phyloP scores from a whole-genome alignment of 495 filamentous ascomycete genomes.

The Entonaema liquescens region DNA sequence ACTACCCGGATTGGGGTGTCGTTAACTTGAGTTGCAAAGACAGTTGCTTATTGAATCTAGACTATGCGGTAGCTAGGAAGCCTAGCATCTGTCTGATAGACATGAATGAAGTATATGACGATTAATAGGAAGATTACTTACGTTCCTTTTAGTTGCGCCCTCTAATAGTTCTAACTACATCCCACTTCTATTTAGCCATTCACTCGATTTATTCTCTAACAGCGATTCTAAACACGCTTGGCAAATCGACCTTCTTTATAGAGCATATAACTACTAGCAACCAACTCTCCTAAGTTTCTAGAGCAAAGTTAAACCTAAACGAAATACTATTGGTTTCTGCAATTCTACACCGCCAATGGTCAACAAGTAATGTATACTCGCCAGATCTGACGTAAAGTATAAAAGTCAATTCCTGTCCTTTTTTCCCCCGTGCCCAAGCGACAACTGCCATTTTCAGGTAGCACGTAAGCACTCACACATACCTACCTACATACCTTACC shows the following conservation, averaged over 20 bases:
- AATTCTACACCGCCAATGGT: background rate
- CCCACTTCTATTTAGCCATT: background rate
- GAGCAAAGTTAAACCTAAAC: too few relatives aligned
- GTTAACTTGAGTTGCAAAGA: background rate
- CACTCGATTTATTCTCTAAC: background rate
- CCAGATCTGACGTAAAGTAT: background rate
- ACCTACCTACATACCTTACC: too few relatives aligned
- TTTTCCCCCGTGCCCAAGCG: too few relatives aligned
- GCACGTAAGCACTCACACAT: background rate
- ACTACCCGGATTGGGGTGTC: background rate
- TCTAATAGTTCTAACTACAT: too few relatives aligned
- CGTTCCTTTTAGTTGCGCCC: constrained; percentile 2
- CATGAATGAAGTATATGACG: constrained; percentile 21
- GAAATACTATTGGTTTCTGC: background rate
- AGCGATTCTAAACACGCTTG: background rate
- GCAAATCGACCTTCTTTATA: background rate
- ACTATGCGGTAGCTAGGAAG: background rate
- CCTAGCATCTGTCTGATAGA: constrained; percentile 8
- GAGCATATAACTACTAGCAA: background rate
- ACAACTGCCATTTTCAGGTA: too few relatives aligned
- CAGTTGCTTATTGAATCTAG: constrained; percentile 9
- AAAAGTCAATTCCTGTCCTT: too few relatives aligned
- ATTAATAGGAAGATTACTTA: constrained; percentile 4
- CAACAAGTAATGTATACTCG: background rate
- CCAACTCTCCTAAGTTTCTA: too few relatives aligned